A percentile compares a stretch with the other conserved stretches of the same genome.
phyloP scores from a whole-genome alignment of 192 early-diverging fungal genomes.

The Linderina pennispora region DNA sequence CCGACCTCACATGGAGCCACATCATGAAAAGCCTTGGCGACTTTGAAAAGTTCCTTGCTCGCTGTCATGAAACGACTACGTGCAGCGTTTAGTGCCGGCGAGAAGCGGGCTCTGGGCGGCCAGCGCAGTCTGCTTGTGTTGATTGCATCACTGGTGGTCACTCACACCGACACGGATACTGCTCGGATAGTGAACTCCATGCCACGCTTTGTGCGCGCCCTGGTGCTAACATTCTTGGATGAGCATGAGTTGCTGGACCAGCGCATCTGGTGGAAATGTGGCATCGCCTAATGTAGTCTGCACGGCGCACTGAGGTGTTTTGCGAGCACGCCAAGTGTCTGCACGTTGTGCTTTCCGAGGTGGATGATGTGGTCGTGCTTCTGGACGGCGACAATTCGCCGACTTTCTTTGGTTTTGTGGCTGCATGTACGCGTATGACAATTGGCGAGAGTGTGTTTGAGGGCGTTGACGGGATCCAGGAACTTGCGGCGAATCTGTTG shows the following conservation, averaged over 20 bases:
- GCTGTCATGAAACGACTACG: conserved; percentile 14
- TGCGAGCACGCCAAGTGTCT: conserved; percentile 39
- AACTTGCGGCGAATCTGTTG: conserved; percentile 37
- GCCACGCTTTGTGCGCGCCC: conserved; percentile 11
- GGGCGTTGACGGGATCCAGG: conserved; percentile 7
- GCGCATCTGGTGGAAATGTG: too few species aligned
- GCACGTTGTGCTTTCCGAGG: conserved; percentile 34
- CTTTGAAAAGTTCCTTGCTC: conserved; percentile 23
- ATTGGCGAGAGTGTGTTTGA: conserved; percentile 31
- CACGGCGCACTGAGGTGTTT: conserved; percentile 22
- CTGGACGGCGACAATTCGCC: conserved; percentile 40
- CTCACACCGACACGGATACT: conserved; percentile 27
- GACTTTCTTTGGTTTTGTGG: conserved; percentile 38
- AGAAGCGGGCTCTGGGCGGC: conserved; percentile 19
- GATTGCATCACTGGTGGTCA: conserved; percentile 27
- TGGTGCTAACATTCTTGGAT: conserved; percentile 38
- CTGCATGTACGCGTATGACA: conserved; percentile 36
- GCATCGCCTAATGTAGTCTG: too few species aligned
- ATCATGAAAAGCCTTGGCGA: conserved; percentile 5
- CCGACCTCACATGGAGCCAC: conserved; percentile 11
- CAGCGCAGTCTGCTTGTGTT: conserved; percentile 30
- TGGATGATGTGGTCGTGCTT: conserved; percentile 30
- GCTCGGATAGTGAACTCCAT: conserved; percentile 17
- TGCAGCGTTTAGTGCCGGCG: conserved; percentile 10
- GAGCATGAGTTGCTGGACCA: conserved; percentile 21